Evolutionary conservation across 495 filamentous ascomycete species (phyloP), one percentile per base, ranked within the genome.

Genomic region (Chaetomidium leptoderma): DNA sequence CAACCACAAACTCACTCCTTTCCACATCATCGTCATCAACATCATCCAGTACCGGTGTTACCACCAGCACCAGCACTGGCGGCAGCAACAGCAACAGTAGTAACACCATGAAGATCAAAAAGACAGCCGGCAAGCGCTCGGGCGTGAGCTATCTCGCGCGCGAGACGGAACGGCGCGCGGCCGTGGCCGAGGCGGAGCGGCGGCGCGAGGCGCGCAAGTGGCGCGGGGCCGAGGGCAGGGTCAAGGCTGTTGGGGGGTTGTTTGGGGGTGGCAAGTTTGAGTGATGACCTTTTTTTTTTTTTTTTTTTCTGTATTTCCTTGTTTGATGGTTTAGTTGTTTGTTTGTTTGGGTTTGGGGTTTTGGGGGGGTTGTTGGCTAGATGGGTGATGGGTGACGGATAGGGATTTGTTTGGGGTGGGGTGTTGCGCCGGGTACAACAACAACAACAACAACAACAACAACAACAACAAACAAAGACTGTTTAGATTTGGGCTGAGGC

Each of bases 91-190:
- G 66, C 33, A n/a, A n/a, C 27, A 59, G 65, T 19, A 69, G 67
- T 70, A 4, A 71, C 14, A 62, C 66, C 33, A 73, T 75, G 9
- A 82, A 83, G 53, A 78, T 83, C 11, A 91, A 89, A 75, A 89
- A 86, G 76, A 86, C 83, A 24, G 84, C 86, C 19, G 71, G 77
- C 35, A 81, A 80, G 63, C 68, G 69, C 30, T 78, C 74, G 3
- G 81, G 81, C 35, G 83, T 96, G 32, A 91, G 92, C 64, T 95
- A 87, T 59, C 88, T 92, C 66, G 83, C 88, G 4, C 81, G 90
- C 44, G 92, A 88, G 72, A 85, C 72, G 61, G 85, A 88, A 72
- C 72, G 83, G 61, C 75, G 76, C 57, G 78, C 75, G 4, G 76
- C 75, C 33, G 66, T 88, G 21, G 81, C 81, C 40, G 84, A 83